Conservation (phyloP, 2,329 filamentous ascomycete genomes). For the Aspergillus caelatus region DNA sequence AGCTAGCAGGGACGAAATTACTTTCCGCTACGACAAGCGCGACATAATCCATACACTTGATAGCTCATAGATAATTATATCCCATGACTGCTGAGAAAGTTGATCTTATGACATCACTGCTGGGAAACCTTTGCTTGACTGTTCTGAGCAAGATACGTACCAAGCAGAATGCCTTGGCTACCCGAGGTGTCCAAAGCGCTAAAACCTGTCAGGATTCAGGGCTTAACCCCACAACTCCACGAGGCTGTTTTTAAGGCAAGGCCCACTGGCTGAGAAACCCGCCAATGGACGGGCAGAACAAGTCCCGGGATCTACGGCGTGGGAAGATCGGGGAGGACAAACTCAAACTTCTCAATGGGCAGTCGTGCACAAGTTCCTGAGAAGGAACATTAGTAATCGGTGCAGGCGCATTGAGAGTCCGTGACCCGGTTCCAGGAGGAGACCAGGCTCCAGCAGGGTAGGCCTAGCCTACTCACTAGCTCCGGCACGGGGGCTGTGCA, state of each 20-base stretch:
- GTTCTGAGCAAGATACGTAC: neutral
- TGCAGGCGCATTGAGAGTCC: neutral
- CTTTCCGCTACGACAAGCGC: neutral
- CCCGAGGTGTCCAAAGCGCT: constrained; percentile 8
- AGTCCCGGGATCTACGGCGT: constrained; percentile 21
- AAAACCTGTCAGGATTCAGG: constrained; percentile 24
- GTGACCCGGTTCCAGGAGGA: constrained; percentile 2
- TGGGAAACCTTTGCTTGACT: neutral
- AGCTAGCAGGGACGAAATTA: neutral
- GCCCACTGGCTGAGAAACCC: constrained; percentile 14
- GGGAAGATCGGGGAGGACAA: constrained; percentile 21
- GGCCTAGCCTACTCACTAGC: constrained; percentile 26
- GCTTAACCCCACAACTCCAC: constrained; percentile 27
- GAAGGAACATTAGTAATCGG: constrained; percentile 17
- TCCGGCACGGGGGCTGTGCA: constrained; percentile 31
- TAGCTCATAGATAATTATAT: neutral
- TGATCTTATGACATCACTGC: neutral
- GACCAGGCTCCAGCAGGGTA: constrained; percentile 7
- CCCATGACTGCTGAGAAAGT: neutral
- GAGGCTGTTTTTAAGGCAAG: constrained; percentile 25
- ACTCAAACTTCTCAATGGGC: constrained; percentile 8
- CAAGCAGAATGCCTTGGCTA: neutral
- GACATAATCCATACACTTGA: neutral
- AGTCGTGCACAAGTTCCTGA: constrained; percentile 19
- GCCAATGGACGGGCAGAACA: constrained; percentile 8